phyloP scores from a whole-genome alignment of 2,329 filamentous ascomycete genomes.

The Grosmannia penicillata region DNA sequence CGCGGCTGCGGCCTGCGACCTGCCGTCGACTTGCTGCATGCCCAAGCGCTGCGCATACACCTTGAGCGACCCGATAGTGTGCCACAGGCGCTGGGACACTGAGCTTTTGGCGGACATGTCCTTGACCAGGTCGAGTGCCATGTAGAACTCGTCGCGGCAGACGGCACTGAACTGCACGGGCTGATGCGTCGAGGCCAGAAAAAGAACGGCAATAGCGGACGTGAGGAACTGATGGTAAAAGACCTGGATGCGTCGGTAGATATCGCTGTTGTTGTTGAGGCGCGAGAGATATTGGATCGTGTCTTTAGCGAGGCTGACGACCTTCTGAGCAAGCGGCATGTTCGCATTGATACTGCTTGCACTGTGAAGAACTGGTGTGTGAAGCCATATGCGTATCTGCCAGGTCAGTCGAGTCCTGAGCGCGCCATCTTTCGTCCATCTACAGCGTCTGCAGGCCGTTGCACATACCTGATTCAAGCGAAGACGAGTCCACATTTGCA shows the following conservation, averaged over 20 bases:
- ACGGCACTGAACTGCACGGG: constrained; percentile 53
- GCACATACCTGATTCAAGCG: constrained; percentile 61
- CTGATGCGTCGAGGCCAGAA: constrained; percentile 62
- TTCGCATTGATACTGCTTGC: constrained; percentile 71
- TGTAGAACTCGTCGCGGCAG: constrained; percentile 65
- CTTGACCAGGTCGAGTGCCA: constrained; percentile 60
- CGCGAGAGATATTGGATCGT: constrained; percentile 58
- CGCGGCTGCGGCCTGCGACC: constrained; percentile 35
- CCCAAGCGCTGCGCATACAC: constrained; percentile 58
- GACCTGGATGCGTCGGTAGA: constrained; percentile 57
- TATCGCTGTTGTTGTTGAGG: constrained; percentile 55
- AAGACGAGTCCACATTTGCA: constrained; percentile 73
- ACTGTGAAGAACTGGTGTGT: constrained; percentile 75
- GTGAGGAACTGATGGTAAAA: constrained; percentile 73
- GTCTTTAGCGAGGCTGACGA: constrained; percentile 61
- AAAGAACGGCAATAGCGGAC: constrained; percentile 59
- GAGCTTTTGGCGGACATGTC: constrained; percentile 57
- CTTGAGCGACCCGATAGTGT: constrained; percentile 54
- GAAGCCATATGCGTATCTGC: constrained; percentile 36
- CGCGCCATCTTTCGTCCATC: too few relatives aligned
- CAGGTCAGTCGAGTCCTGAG: too few relatives aligned
- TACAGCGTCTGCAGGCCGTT: too few relatives aligned
- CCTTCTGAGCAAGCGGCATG: constrained; percentile 55
- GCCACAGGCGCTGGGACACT: constrained; percentile 60
- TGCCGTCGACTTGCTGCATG: constrained; percentile 33